Evolutionary conservation across 768 basidiomycete genomes (phyloP).

Genomic region (Dendrothele bispora): DNA sequence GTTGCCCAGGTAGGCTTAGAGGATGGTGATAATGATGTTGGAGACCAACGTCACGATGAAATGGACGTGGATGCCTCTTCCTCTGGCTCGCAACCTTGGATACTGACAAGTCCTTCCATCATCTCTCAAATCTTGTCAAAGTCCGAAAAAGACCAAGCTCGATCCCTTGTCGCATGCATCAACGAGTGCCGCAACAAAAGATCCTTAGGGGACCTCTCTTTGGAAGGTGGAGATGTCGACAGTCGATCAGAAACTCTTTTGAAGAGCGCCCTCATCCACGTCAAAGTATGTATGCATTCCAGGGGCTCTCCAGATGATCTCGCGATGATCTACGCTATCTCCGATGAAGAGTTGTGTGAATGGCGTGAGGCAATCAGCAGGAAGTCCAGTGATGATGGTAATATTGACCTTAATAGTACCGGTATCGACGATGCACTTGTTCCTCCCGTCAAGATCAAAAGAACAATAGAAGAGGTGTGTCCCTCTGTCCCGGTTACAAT

Average conservation of each 20-base stretch:
- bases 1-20: constrained; percentile 20
- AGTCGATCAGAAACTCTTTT: constrained; percentile 46
- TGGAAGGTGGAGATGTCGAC: constrained; percentile 34
- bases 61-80: neutral
- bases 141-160: constrained; percentile 40
- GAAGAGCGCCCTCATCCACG: constrained; percentile 64
- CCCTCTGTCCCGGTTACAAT: neutral
- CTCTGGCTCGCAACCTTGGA: constrained; percentile 51
- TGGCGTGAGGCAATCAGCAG: constrained; percentile 42
- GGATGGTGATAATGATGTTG: constrained; percentile 13
- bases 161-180: constrained; percentile 51
- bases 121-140: constrained; percentile 38
- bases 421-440: neutral
- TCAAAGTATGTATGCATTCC: constrained; percentile 58
- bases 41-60: too few relatives aligned
- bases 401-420: constrained; percentile 19
- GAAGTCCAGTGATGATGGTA: constrained; percentile 25
- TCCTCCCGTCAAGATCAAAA: too few relatives aligned
- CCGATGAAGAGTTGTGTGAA: constrained; percentile 49
- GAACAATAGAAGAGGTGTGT: constrained; percentile 2
- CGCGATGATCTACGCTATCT: constrained; percentile 67
- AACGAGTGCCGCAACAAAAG: constrained; percentile 62
- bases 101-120: constrained; percentile 52
- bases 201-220: too few relatives aligned
- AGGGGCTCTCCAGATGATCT: constrained; percentile 77